Percentiles rank a stretch among this genome's conserved stretches.
phyloP scores from a whole-genome alignment of 306 rosid species.

The Styphnolobium japonicum region DNA sequence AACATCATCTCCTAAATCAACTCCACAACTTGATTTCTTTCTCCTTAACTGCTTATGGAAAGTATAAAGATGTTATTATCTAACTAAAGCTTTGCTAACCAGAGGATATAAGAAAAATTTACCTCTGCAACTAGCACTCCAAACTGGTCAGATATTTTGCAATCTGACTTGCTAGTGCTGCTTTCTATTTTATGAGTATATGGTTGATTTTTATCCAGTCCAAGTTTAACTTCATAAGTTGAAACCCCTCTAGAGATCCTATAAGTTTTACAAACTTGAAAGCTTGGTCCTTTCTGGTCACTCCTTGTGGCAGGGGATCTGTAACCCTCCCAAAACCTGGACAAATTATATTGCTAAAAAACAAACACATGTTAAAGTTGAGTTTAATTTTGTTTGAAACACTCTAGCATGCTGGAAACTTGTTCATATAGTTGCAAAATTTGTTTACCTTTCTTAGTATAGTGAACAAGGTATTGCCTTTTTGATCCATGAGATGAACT shows the following conservation, averaged over 20 bases:
- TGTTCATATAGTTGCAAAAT: not conserved
- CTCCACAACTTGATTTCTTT: conserved; percentile 44
- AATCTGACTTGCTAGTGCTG: conserved; percentile 32
- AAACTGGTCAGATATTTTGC: conserved; percentile 44
- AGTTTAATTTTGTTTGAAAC: not conserved
- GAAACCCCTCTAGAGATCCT: conserved; percentile 19
- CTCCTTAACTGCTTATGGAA: conserved; percentile 35
- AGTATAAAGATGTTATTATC: not conserved
- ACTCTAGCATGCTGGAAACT: not conserved
- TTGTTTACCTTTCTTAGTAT: conserved; percentile 44
- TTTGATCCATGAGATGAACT: conserved; percentile 57
- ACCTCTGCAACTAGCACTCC: conserved; percentile 54
- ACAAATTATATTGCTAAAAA: conserved; percentile 27
- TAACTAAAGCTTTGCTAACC: not conserved
- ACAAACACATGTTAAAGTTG: not conserved
- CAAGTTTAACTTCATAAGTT: conserved; percentile 28
- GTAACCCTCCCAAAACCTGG: conserved; percentile 50
- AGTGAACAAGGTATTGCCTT: conserved; percentile 43
- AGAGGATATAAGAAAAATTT: not conserved
- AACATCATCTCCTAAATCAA: conserved; percentile 52
- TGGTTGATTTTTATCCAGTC: conserved; percentile 33
- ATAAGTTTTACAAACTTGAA: conserved; percentile 28
- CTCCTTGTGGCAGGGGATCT: conserved; percentile 27
- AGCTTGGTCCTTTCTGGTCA: conserved; percentile 21
- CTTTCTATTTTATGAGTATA: conserved; percentile 31